phyloP scores from a whole-genome alignment of 768 basidiomycete genomes.

The Suillus discolor region DNA sequence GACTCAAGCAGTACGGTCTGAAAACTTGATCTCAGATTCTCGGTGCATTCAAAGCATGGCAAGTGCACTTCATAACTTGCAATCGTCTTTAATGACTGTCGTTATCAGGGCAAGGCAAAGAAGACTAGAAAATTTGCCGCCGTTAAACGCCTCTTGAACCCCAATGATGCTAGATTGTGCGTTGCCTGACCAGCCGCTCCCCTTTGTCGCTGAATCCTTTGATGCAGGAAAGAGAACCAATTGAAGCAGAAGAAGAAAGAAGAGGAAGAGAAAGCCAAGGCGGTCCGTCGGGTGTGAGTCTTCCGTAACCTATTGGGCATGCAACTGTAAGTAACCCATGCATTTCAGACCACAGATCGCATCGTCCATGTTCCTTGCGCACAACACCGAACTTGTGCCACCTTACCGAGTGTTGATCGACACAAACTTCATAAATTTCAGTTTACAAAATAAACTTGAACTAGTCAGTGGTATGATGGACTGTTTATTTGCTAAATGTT shows the following conservation, averaged over 20 bases:
- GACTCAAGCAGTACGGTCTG: neutral
- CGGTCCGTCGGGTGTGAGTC: slow-evolving; percentile 77
- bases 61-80: neutral
- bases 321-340: neutral
- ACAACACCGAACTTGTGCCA: slow-evolving; percentile 94
- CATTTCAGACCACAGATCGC: slow-evolving; percentile 72
- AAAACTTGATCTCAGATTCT: neutral
- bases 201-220: slow-evolving; percentile 7
- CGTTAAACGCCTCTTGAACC: slow-evolving; percentile 93
- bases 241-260: slow-evolving; percentile 86
- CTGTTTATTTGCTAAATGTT: slow-evolving; percentile 96
- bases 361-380: slow-evolving; percentile 92
- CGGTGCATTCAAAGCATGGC: slow-evolving; percentile 21
- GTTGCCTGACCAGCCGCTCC: slow-evolving; percentile 28
- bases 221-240: slow-evolving; percentile 86
- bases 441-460: slow-evolving; percentile 96
- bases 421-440: slow-evolving; percentile 99
- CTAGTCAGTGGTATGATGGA: slow-evolving; percentile 99
- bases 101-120: slow-evolving; percentile 77
- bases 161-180: slow-evolving; percentile 90
- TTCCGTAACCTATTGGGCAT: slow-evolving; percentile 1
- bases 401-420: slow-evolving; percentile 98
- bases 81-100: neutral
- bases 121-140: slow-evolving; percentile 94
- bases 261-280: slow-evolving; percentile 77